Base-by-base conservation (phyloP, 768 basidiomycete genomes). In the Daedaleopsis sinensis region DNA sequence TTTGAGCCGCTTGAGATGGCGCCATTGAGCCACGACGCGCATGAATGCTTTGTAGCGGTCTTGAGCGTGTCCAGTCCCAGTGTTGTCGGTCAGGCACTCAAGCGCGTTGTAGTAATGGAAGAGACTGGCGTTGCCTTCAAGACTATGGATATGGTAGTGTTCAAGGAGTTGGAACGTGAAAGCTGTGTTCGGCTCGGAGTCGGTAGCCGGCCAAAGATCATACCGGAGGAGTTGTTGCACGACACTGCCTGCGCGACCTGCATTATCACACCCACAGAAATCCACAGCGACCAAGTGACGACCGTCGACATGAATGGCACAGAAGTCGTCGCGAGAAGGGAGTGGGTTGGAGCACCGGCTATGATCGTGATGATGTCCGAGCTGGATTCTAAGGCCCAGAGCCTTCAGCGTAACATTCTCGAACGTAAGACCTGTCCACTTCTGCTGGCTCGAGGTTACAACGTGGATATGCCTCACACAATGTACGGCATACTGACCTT, bases 1-100 rank as follows among this genome's bases (percentile, higher is more conserved):
- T 55, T 71, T 71, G 37, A 65, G 23, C 27, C 57, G 27, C 38
- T 58, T 57, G 3, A 70, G 32, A 49, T 71, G 57, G 0, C 66
- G 61, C 54, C 58, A 72, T n/a, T 65, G 47, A 0, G 67, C 59
- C 2, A 61, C 54, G 1, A 63, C 38, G 18, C 58, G 58, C 24
- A 58, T 55, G 44, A 69, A n/a, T n/a, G n/a, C n/a, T n/a, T n/a
- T n/a, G n/a, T n/a, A n/a, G n/a, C n/a, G n/a, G n/a, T n/a, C n/a
- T n/a, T n/a, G n/a, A n/a, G n/a, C n/a, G n/a, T n/a, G n/a, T n/a
- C n/a, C n/a, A n/a, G n/a, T n/a, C n/a, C n/a, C n/a, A n/a, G n/a
- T n/a, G n/a, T n/a, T n/a, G n/a, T n/a, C n/a, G n/a, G n/a, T n/a
- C n/a, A n/a, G n/a, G n/a, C n/a, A n/a, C n/a, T n/a, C n/a, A n/a